Evolutionary conservation across 1,284 basidiomycete genomes (phyloP), one percentile per base, ranked within the genome.

Genomic region (Lentinula novae-zelandiae): DNA sequence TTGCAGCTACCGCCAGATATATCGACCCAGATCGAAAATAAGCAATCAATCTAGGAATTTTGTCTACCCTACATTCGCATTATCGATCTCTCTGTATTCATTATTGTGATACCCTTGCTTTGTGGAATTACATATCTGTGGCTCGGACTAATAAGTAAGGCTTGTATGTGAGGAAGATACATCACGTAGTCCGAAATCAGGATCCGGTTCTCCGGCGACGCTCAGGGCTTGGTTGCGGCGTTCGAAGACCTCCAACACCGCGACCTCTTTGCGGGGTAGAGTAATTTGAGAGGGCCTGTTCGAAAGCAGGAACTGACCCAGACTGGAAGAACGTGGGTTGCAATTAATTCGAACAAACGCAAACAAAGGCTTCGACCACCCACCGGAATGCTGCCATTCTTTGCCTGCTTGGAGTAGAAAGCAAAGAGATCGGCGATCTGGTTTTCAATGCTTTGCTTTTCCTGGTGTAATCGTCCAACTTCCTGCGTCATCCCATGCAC

Each of bases 401-500:
- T 58, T 17, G 54, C 54, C 49, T 51, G 57, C 67, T 82, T 85
- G 66, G 83, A 81, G 67, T 89, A 87, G 68, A 89, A 89, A 2
- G 83, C 78, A 67, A 89, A 88, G 48, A 91, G 71, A 64, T 90
- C 87, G 0, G 84, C 84, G 62, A 90, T 89, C 67, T 89, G 86
- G 64, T 86, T 84, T 69, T 93, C 89, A 22, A 93, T 75, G 12
- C 74, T 76, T 67, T 89, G 88, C 67, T 88, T 83, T 73, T 93
- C 88, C 61, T 83, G 81, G 64, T 91, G 85, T 57, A 93, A 75
- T 40, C 83, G 81, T 49, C 84, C 84, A 22, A 93, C 86, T 67
- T 93, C 90, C 61, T 86, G 79, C 0, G 86, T 85, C 84, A 92
- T 90, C 39, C 79, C 77, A 60, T 86, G 75, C 10, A 93, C 89